A percentile compares a stretch with the other conserved stretches of the same genome.
These are phyloP conservation scores for Tricholoma flavovirens DNA, from an alignment of 768 basidiomycete species.

Conservation along the genomic window DNA sequence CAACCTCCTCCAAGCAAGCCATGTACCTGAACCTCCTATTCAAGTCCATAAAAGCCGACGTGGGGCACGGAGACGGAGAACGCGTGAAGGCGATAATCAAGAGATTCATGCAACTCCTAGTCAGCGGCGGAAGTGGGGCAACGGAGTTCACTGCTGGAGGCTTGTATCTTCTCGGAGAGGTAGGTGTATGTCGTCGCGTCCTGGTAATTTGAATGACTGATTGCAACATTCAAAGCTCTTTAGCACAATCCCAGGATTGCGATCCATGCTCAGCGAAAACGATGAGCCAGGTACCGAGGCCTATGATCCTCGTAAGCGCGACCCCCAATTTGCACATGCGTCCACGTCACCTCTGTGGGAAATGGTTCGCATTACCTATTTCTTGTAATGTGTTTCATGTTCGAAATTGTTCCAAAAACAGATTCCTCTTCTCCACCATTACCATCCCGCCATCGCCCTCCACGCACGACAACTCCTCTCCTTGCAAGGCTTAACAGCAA, in stretches of 20 bases:
- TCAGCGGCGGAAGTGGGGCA: slow-evolving; percentile 62
- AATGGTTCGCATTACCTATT: slow-evolving; percentile 48
- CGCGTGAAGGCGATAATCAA: slow-evolving; percentile 78
- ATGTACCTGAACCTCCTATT: slow-evolving; percentile 95
- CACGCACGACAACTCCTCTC: slow-evolving; percentile 79
- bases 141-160: slow-evolving; percentile 89
- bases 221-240: slow-evolving; percentile 28
- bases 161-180: slow-evolving; percentile 82
- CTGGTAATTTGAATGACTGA: background rate
- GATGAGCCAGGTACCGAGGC: slow-evolving; percentile 21
- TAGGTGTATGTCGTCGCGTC: slow-evolving; percentile 27
- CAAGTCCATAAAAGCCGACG: slow-evolving; percentile 74
- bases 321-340: slow-evolving; percentile 83
- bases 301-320: slow-evolving; percentile 88
- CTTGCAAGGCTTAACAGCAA: slow-evolving; percentile 69
- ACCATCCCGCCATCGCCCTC: slow-evolving; percentile 85
- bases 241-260: slow-evolving; percentile 35
- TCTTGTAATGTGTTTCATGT: background rate
- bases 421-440: slow-evolving; percentile 79
- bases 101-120: slow-evolving; percentile 77
- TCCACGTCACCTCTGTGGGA: slow-evolving; percentile 83
- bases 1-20: slow-evolving; percentile 85
- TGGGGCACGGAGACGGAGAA: slow-evolving; percentile 42
- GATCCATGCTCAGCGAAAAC: slow-evolving; percentile 30
- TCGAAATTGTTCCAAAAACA: slow-evolving; percentile 21